These are phyloP conservation scores for Xylariales sp. DNA, from an alignment of 2,329 filamentous ascomycete species.

Conservation along the genomic window DNA sequence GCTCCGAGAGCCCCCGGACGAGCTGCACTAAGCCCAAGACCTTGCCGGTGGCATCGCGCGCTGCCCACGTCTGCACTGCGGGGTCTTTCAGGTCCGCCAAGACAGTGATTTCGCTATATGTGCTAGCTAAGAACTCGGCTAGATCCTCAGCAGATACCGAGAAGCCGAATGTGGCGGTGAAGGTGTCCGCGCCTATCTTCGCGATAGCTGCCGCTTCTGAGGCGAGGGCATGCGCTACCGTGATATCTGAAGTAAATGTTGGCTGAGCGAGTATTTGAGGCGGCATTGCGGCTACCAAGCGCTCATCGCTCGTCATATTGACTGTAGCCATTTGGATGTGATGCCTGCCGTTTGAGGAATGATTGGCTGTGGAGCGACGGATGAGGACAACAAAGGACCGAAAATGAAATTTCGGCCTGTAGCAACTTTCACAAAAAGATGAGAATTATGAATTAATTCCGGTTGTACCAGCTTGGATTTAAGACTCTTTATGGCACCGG, in stretches of 20 bases:
- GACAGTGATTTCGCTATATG: conserved; percentile 41
- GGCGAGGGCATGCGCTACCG: conserved; percentile 38
- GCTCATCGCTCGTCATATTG: conserved; percentile 1
- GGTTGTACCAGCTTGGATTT: background rate
- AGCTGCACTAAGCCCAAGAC: conserved; percentile 48
- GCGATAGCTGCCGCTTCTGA: conserved; percentile 46
- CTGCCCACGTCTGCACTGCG: conserved; percentile 40
- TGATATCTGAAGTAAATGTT: conserved; percentile 30
- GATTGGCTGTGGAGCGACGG: background rate
- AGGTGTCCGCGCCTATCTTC: conserved; percentile 44
- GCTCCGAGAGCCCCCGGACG: conserved; percentile 39
- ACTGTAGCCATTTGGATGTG: conserved; percentile 22
- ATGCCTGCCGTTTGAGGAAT: background rate
- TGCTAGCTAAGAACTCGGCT: conserved; percentile 40
- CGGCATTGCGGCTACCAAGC: background rate
- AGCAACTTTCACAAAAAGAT: background rate
- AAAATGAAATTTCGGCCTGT: background rate
- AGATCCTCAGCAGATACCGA: conserved; percentile 44
- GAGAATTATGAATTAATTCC: background rate
- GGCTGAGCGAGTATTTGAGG: conserved; percentile 4
- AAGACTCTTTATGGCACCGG: background rate
- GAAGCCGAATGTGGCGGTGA: conserved; percentile 45
- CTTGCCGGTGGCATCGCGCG: conserved; percentile 39
- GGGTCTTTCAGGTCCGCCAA: conserved; percentile 41
- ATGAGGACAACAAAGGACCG: background rate